Percentiles rank a stretch among this genome's conserved stretches.
These are phyloP conservation scores for Myxozyma vanderwaltii DNA, from an alignment of 805 yeast genomes.

Conservation along the genomic window DNA sequence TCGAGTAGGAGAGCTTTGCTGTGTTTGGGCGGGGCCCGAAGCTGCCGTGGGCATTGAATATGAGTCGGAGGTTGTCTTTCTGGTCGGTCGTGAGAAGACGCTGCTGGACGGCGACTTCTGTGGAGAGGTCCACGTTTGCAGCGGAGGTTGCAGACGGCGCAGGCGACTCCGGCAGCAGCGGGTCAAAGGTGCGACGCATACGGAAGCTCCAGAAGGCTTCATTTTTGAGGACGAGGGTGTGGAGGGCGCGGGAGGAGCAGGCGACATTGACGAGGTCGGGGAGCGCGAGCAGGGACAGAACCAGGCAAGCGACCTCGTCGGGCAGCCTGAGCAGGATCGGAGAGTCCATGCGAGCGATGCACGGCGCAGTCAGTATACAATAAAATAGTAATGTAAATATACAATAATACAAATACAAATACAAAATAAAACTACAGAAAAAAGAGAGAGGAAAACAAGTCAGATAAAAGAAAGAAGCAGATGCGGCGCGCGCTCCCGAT, in stretches of 20 bases:
- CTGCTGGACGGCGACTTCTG: constrained; percentile 18
- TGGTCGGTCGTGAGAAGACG: constrained; percentile 17
- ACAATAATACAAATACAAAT: background rate
- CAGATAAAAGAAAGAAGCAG: background rate
- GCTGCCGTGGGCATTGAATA: constrained; percentile 19
- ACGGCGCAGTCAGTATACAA: too few relatives aligned
- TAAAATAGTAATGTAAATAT: too few relatives aligned
- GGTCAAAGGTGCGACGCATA: constrained; percentile 20
- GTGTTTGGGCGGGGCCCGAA: constrained; percentile 2
- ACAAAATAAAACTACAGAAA: background rate
- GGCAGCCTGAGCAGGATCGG: constrained; percentile 23
- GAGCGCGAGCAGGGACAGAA: constrained; percentile 15
- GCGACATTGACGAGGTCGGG: constrained; percentile 26
- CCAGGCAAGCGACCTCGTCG: constrained; percentile 21
- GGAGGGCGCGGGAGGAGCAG: constrained; percentile 10
- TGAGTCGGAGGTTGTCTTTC: constrained; percentile 13
- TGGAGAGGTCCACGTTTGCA: constrained; percentile 9
- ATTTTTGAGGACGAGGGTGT: constrained; percentile 17
- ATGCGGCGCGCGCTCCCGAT: constrained; percentile 5
- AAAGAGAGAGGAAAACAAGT: background rate
- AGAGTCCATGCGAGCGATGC: constrained; percentile 2
- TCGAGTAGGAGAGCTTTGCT: constrained; percentile 9
- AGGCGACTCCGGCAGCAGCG: constrained; percentile 6
- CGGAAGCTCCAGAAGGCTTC: constrained; percentile 24
- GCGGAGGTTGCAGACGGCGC: constrained; percentile 8